Evolutionary conservation across 371 early-diverging fungal species (phyloP), one percentile per base, ranked within the genome.

Genomic region (Syncephalis plumigaleata): DNA sequence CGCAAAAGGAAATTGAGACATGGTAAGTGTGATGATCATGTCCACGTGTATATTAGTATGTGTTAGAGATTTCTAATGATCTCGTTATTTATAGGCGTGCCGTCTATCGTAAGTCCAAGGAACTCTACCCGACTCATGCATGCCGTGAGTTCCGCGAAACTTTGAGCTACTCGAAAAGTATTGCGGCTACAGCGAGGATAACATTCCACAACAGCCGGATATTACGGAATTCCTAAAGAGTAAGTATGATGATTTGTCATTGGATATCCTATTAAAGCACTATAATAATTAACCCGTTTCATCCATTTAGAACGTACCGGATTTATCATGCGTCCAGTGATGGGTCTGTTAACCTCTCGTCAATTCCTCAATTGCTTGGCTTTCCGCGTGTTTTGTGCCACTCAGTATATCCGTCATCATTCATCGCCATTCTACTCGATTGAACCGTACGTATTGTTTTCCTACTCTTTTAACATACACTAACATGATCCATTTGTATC

Each of bases 291-390:
- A 31, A 31, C 11, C 31, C 11, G 11, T 4, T 11, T 31, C 11
- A 31, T 31, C 11, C 11, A 31, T 21, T 40, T 46, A 67, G 92
- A 92, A 53, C 91, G 91, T 58, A 95, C 94, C 2, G 96, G 96
- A 0, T 96, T 90, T 60, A 89, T 91, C 16, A 56, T 96, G 53
- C 81, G 95, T 36, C 94, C 96, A 9, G 92, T 92, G 46, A 92
- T 88, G 88, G 96, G 93, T 3, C 66, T 96, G 16, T 69, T 96
- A 44, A 82, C 87, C 16, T 82, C 88, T 25, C 72, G 96, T 36
- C 92, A 96, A 63, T 96, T 96, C 62, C 62, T 96, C 55, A 93
- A 93, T 57, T 86, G 87, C n/a, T 77, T 96, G 56, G 96, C 94
- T 1, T 96, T 96, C 75, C 75, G 96, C 43, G 93, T 96, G 3